phyloP scores from a whole-genome alignment of 2,329 filamentous ascomycete genomes.

The Hymenoscyphus fraxineus region DNA sequence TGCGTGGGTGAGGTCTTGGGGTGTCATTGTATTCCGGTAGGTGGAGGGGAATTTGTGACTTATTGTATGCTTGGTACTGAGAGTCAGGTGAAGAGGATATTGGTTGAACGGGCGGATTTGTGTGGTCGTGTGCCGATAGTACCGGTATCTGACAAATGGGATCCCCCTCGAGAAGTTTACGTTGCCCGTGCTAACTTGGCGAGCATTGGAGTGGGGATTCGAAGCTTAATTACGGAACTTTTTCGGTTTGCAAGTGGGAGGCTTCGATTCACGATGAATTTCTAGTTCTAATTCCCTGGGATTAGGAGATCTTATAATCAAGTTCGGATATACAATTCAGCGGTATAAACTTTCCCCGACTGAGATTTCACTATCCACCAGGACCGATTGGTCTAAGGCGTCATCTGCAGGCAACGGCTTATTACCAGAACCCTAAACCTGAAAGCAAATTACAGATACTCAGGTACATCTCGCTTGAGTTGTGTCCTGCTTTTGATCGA shows the following conservation, averaged over 20 bases:
- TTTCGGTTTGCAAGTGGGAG: too few relatives aligned
- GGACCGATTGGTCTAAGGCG: too few relatives aligned
- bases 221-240: too few relatives aligned
- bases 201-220: too few relatives aligned
- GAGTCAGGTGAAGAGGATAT: background rate
- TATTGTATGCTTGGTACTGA: background rate
- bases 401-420: too few relatives aligned
- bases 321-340: conserved; percentile 1
- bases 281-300: too few relatives aligned
- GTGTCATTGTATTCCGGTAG: background rate
- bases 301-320: background rate
- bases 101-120: background rate
- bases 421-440: too few relatives aligned
- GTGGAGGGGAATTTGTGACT: background rate
- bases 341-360: background rate
- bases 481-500: too few relatives aligned
- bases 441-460: too few relatives aligned
- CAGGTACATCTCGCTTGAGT: too few relatives aligned
- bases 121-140: background rate
- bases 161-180: background rate
- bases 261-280: background rate
- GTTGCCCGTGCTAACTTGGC: too few relatives aligned
- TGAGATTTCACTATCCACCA: background rate
- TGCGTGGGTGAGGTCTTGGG: background rate
- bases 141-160: too few relatives aligned